Conservation (phyloP, 257 asterid species). For the Solanum corneliomulleri region DNA sequence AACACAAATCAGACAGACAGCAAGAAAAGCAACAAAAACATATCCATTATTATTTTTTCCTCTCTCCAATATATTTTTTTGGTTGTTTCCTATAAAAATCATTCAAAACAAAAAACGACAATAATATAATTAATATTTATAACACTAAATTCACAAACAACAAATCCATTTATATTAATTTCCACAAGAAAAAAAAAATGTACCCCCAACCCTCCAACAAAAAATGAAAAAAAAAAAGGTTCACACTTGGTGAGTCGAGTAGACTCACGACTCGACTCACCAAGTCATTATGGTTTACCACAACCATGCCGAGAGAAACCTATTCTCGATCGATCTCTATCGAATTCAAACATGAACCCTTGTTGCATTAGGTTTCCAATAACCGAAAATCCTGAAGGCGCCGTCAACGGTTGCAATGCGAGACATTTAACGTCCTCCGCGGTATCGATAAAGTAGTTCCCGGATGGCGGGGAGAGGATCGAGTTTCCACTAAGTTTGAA, state of each 20-base stretch:
- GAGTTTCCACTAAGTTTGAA: conserved; percentile 58
- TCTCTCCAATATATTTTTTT: conserved; percentile 16
- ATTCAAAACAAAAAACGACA: not conserved
- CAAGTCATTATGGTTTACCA: conserved; percentile 18
- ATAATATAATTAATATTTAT: not conserved
- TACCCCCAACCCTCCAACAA: not conserved
- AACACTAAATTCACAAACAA: not conserved
- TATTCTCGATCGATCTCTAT: conserved; percentile 36
- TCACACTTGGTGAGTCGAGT: not conserved
- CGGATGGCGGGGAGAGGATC: conserved; percentile 42
- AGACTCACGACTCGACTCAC: not conserved
- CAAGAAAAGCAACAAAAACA: conserved; percentile 20
- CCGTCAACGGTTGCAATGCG: conserved; percentile 51
- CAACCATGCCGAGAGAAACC: conserved; percentile 65
- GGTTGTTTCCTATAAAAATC: conserved; percentile 21
- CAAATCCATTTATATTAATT: not conserved
- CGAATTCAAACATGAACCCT: conserved; percentile 63
- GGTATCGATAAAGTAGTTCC: conserved; percentile 60
- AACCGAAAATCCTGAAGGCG: conserved; percentile 40
- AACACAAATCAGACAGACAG: conserved; percentile 16
- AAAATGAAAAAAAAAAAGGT: not conserved
- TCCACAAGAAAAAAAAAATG: not conserved
- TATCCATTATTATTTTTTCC: not conserved
- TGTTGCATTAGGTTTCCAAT: conserved; percentile 88
- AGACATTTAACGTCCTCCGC: conserved; percentile 52